Conservation (phyloP, 257 asterid species). For the Fraxinus excelsior region DNA sequence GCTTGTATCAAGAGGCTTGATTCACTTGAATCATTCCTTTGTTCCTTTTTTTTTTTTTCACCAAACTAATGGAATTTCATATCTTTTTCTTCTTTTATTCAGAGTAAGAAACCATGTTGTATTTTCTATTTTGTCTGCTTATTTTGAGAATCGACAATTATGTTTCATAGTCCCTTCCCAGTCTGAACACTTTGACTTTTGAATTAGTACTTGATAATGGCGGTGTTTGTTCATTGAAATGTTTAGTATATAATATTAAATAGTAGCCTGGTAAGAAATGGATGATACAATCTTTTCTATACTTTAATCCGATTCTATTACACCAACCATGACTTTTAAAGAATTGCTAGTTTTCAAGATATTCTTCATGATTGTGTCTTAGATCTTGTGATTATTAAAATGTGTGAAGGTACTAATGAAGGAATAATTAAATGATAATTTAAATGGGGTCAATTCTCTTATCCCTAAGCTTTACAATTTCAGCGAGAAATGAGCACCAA, state of each 20-base stretch:
- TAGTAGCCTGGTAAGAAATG: too few relatives aligned
- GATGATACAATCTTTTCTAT: too few relatives aligned
- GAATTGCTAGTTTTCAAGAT: slow-evolving; percentile 26
- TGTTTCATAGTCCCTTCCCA: slow-evolving; percentile 25
- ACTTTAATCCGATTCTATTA: too few relatives aligned
- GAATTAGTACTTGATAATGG: not conserved
- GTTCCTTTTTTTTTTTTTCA: slow-evolving; percentile 4
- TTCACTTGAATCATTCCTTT: too few relatives aligned
- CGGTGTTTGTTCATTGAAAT: not conserved
- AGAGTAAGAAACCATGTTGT: not conserved
- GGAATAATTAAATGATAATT: slow-evolving; percentile 42
- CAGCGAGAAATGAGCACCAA: slow-evolving; percentile 41
- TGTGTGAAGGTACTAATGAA: not conserved
- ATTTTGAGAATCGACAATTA: slow-evolving; percentile 31
- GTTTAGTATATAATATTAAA: too few relatives aligned
- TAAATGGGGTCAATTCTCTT: slow-evolving; percentile 11
- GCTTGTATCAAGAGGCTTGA: slow-evolving; percentile 17
- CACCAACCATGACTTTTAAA: too few relatives aligned
- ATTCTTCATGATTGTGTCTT: slow-evolving; percentile 42
- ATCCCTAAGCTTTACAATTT: slow-evolving; percentile 22
- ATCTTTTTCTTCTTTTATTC: slow-evolving; percentile 7
- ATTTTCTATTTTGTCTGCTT: slow-evolving; percentile 28
- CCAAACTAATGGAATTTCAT: slow-evolving; percentile 29
- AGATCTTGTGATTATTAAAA: slow-evolving; percentile 29
- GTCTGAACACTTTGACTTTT: slow-evolving; percentile 14